Evolutionary conservation across 768 basidiomycete species (phyloP).

Genomic region (Paxillus ammoniavirescens): DNA sequence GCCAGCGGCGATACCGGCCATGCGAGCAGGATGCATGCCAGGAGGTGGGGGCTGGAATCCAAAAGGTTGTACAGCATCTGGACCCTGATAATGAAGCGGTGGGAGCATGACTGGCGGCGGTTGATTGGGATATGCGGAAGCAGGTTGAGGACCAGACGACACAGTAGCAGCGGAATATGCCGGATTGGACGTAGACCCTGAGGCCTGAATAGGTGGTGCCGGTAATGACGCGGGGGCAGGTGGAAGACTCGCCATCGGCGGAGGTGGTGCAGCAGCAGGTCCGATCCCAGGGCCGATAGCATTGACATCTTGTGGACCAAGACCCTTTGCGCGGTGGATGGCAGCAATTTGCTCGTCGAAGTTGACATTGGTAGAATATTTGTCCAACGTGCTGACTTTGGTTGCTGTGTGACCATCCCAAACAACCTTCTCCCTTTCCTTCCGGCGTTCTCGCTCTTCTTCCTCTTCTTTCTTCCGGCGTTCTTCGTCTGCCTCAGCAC

Average conservation of each 20-base stretch:
- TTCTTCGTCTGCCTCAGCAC: slow-evolving; percentile 91
- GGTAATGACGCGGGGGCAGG: slow-evolving; percentile 74
- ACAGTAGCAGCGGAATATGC: slow-evolving; percentile 82
- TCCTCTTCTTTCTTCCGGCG: slow-evolving; percentile 84
- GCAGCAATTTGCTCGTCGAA: slow-evolving; percentile 98
- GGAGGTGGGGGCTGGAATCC: slow-evolving; percentile 71
- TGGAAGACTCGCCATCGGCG: slow-evolving; percentile 59
- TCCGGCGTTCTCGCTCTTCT: slow-evolving; percentile 74
- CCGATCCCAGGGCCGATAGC: slow-evolving; percentile 89
- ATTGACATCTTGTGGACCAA: slow-evolving; percentile 76
- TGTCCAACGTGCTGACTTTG: slow-evolving; percentile 88
- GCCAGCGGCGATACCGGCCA: slow-evolving; percentile 58
- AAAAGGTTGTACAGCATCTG: slow-evolving; percentile 74
- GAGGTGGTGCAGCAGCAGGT: slow-evolving; percentile 69
- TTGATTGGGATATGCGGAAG: slow-evolving; percentile 61
- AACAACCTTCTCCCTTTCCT: slow-evolving; percentile 91
- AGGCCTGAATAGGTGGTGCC: slow-evolving; percentile 54
- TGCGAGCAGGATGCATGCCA: slow-evolving; percentile 67
- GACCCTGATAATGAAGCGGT: slow-evolving; percentile 81
- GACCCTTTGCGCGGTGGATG: slow-evolving; percentile 89
- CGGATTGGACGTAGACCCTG: slow-evolving; percentile 39
- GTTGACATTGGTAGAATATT: slow-evolving; percentile 90
- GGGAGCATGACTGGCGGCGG: slow-evolving; percentile 76
- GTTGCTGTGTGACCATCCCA: slow-evolving; percentile 99
- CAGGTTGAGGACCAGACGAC: slow-evolving; percentile 90